Conservation (phyloP, 352 stramenopile species). For the Plasmopara muralis region DNA sequence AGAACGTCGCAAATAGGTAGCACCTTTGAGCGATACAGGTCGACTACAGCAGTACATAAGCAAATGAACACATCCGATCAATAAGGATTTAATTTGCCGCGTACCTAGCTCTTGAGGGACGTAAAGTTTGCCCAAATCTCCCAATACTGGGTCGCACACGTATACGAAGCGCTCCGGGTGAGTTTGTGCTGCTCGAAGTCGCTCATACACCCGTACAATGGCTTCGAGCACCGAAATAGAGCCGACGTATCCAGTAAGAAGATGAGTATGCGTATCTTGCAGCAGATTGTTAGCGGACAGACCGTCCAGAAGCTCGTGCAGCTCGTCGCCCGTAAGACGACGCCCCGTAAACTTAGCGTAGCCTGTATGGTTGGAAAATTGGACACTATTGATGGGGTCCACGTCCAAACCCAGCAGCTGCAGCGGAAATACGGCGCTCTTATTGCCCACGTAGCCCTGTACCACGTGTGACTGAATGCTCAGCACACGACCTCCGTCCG, state of each 20-base stretch:
- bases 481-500: slow-evolving; percentile 52
- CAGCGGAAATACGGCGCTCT: slow-evolving; percentile 79
- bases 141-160: slow-evolving; percentile 80
- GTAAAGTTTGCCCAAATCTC: slow-evolving; percentile 77
- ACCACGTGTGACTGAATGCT: slow-evolving; percentile 87
- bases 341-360: slow-evolving; percentile 72
- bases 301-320: slow-evolving; percentile 75
- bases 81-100: slow-evolving; percentile 1
- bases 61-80: slow-evolving; percentile 5
- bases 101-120: slow-evolving; percentile 70
- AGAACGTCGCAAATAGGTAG: slow-evolving; percentile 79
- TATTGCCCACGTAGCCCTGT: slow-evolving; percentile 84
- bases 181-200: slow-evolving; percentile 43
- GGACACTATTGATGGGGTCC: slow-evolving; percentile 84
- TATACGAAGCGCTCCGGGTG: slow-evolving; percentile 52
- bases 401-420: slow-evolving; percentile 82
- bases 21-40: slow-evolving; percentile 70
- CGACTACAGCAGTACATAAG: slow-evolving; percentile 30
- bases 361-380: slow-evolving; percentile 85
- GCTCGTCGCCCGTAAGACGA: slow-evolving; percentile 60
- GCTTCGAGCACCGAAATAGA: slow-evolving; percentile 60
- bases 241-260: slow-evolving; percentile 81
- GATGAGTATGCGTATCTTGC: slow-evolving; percentile 59
- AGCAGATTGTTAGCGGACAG: slow-evolving; percentile 68
- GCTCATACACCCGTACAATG: slow-evolving; percentile 60